These are phyloP conservation scores for Fusarium incarnatum DNA, from an alignment of 2,329 filamentous ascomycete genomes.

Conservation along the genomic window DNA sequence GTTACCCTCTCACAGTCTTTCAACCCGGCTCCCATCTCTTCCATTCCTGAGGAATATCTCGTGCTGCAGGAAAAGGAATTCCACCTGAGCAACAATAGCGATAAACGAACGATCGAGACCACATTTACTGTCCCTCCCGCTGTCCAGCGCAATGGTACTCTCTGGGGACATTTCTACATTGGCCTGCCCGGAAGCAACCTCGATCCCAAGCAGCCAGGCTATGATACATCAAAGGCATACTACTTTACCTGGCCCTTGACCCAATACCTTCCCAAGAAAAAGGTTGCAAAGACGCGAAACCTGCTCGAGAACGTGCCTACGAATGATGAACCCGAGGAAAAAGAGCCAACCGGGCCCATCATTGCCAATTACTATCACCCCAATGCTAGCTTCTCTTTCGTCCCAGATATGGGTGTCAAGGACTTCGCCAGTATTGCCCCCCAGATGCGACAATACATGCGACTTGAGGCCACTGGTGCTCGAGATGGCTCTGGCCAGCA, in stretches of 20 bases:
- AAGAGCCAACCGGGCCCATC: conserved; percentile 71
- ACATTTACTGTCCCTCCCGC: conserved; percentile 80
- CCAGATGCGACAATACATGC: conserved; percentile 80
- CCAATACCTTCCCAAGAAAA: conserved; percentile 92
- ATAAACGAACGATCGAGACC: conserved; percentile 81
- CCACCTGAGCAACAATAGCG: conserved; percentile 80
- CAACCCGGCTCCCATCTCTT: conserved; percentile 73
- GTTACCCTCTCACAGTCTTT: conserved; percentile 86
- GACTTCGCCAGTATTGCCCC: conserved; percentile 76
- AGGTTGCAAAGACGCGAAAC: conserved; percentile 86
- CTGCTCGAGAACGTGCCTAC: conserved; percentile 70
- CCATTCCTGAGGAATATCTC: conserved; percentile 73
- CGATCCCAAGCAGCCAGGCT: conserved; percentile 79
- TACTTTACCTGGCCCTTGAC: conserved; percentile 88
- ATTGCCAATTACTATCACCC: conserved; percentile 93
- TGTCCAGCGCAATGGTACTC: conserved; percentile 91
- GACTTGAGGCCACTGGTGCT: conserved; percentile 81
- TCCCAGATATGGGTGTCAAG: conserved; percentile 81
- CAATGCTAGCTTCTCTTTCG: conserved; percentile 89
- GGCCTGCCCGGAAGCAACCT: conserved; percentile 79
- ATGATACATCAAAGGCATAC: conserved; percentile 80
- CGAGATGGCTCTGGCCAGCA: conserved; percentile 88
- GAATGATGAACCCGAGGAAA: conserved; percentile 59
- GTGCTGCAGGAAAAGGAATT: conserved; percentile 86
- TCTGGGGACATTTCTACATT: conserved; percentile 95